Evolutionary conservation across 495 filamentous ascomycete genomes (phyloP).

Genomic region (Parmelia sp.): DNA sequence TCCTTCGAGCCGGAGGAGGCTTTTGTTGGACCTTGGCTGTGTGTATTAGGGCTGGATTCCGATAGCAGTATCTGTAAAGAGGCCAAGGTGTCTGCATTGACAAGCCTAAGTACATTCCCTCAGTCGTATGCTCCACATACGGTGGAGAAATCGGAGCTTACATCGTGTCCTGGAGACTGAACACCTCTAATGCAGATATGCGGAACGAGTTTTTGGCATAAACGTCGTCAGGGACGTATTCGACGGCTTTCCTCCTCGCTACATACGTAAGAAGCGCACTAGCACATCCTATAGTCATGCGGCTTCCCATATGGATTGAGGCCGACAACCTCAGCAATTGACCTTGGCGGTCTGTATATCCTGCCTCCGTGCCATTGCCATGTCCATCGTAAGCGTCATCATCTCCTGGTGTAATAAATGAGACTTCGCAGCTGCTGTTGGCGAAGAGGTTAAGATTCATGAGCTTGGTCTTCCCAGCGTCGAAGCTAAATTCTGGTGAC

Average conservation of each 20-base stretch:
- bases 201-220: slow-evolving; percentile 46
- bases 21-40: slow-evolving; percentile 68
- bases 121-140: slow-evolving; percentile 10
- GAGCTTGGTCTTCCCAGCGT: slow-evolving; percentile 62
- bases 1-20: slow-evolving; percentile 72
- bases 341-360: slow-evolving; percentile 50
- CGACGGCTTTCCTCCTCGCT: slow-evolving; percentile 58
- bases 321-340: slow-evolving; percentile 66
- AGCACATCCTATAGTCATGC: slow-evolving; percentile 68
- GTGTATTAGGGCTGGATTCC: slow-evolving; percentile 77
- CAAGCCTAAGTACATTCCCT: slow-evolving; percentile 47
- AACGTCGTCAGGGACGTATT: slow-evolving; percentile 51
- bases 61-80: slow-evolving; percentile 82
- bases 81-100: slow-evolving; percentile 70
- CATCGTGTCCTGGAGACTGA: slow-evolving; percentile 70
- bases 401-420: slow-evolving; percentile 56
- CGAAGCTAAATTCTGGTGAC: slow-evolving; percentile 70
- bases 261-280: slow-evolving; percentile 79
- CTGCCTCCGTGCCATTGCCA: slow-evolving; percentile 41
- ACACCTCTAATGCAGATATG: slow-evolving; percentile 67
- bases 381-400: slow-evolving; percentile 41
- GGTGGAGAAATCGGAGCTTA: slow-evolving; percentile 29
- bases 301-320: slow-evolving; percentile 73
- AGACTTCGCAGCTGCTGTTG: slow-evolving; percentile 44
- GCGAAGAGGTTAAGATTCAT: slow-evolving; percentile 47